Base-by-base conservation (phyloP, 345 rosid genomes). In the Aquilaria malaccensis region DNA sequence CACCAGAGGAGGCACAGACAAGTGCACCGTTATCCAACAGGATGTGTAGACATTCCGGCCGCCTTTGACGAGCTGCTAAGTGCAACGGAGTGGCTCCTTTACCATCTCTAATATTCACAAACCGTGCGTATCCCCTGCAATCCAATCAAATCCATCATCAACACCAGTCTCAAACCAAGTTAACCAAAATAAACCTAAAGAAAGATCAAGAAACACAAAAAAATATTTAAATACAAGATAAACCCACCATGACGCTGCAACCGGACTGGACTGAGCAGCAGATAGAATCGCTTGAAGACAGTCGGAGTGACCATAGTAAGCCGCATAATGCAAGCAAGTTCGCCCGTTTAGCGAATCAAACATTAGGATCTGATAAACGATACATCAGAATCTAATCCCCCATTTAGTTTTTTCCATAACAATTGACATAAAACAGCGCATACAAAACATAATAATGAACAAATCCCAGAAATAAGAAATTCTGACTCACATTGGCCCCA, bases 291-390 rank as follows among this genome's bases (percentile, higher is more conserved):
- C 85, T 80, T 80, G 83, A 69, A 91, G 89, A 67, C 96, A 86
- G 62, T 86, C 84, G 4, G 84, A 76, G 66, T 85, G 89, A 55
- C 97, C 99, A 67, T 90, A 86, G 58, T 85, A 91, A 7, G 96
- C 97, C 61, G 97, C 96, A 79, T 88, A 85, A 70, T 94, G 96
- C 85, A 91, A 83, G 66, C 97, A 91, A 69, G 95, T 94, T 76
- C 97, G 86, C 81, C 87, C 83, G 66, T 86, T 65, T 32, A 78
- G 80, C 14, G 95, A 90, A 80, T 94, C 99, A 75, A 94, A 94
- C 87, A 72, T 85, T 84, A 94, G 77, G 48, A 91, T 83, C 99
- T 94, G 89, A 62, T 33, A 59, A 59, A 45, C 5, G 48, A 46
- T 52, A 45, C 7, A 49, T 33, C 56, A 63, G 64, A 45, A 22